Percentiles rank a stretch among this genome's conserved stretches.
Conservation (phyloP, 2,329 filamentous ascomycete species). For the Kalaharituber pfeilii region DNA sequence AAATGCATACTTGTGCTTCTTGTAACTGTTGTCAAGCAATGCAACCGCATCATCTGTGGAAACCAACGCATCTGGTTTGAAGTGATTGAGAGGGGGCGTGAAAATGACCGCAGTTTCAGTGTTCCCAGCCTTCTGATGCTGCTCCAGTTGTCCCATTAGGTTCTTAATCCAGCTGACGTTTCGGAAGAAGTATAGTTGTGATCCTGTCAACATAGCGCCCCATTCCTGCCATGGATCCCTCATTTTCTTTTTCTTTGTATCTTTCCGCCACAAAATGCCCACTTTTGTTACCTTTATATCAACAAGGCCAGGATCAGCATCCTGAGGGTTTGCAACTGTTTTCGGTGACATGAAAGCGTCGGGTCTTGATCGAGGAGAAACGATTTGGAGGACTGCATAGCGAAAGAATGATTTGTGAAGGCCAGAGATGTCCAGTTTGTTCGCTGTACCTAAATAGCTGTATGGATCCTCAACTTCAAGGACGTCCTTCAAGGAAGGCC, state of each 20-base stretch:
- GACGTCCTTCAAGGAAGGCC: slow-evolving; percentile 77
- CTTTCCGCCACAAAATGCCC: slow-evolving; percentile 85
- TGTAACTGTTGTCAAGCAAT: slow-evolving; percentile 69
- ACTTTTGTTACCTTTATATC: slow-evolving; percentile 97
- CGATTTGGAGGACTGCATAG: slow-evolving; percentile 82
- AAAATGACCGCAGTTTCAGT: slow-evolving; percentile 62
- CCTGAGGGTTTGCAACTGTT: slow-evolving; percentile 65
- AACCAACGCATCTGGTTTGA: slow-evolving; percentile 86
- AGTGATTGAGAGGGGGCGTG: slow-evolving; percentile 72
- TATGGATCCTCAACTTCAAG: slow-evolving; percentile 88
- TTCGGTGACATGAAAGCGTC: slow-evolving; percentile 89
- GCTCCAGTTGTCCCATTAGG: slow-evolving; percentile 73
- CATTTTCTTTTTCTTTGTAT: slow-evolving; percentile 80
- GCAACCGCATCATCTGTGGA: slow-evolving; percentile 88
- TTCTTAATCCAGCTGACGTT: slow-evolving; percentile 86
- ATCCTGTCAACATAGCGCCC: slow-evolving; percentile 92
- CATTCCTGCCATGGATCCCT: slow-evolving; percentile 97
- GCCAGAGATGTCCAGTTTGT: slow-evolving; percentile 59
- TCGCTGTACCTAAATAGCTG: slow-evolving; percentile 61
- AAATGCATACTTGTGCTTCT: slow-evolving; percentile 90
- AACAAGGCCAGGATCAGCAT: slow-evolving; percentile 79
- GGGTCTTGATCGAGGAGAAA: slow-evolving; percentile 79
- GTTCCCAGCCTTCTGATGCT: slow-evolving; percentile 59
- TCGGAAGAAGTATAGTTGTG: slow-evolving; percentile 89
- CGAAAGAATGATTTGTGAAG: slow-evolving; percentile 80